Evolutionary conservation across 441 rosid genomes (phyloP).

Genomic region (Isatis lusitanica): DNA sequence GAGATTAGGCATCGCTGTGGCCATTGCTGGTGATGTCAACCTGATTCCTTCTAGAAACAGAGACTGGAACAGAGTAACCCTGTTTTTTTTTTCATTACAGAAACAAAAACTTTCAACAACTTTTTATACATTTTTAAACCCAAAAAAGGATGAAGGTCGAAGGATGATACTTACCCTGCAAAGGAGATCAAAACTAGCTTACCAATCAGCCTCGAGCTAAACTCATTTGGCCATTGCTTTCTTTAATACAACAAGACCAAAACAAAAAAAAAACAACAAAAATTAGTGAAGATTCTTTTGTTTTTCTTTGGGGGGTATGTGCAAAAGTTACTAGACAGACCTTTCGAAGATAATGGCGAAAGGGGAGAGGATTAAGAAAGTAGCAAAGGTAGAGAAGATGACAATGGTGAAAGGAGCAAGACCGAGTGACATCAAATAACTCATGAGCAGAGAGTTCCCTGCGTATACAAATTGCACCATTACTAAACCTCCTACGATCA

Average conservation of each 20-base stretch:
- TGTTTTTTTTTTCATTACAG: slow-evolving; percentile 31
- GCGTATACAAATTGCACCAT: slow-evolving; percentile 68
- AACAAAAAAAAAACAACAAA: not conserved
- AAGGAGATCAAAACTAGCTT: slow-evolving; percentile 71
- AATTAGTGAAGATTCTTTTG: not conserved
- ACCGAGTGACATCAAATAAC: slow-evolving; percentile 83
- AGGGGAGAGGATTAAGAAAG: slow-evolving; percentile 72
- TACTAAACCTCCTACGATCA: slow-evolving; percentile 61
- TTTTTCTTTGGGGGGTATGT: not conserved
- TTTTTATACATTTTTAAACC: not conserved
- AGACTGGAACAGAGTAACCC: slow-evolving; percentile 76
- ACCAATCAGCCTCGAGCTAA: slow-evolving; percentile 53
- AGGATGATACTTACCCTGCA: slow-evolving; percentile 57
- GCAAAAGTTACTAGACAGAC: slow-evolving; percentile 29
- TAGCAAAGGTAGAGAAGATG: slow-evolving; percentile 65
- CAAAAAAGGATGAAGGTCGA: too few relatives aligned
- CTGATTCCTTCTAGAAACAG: slow-evolving; percentile 74
- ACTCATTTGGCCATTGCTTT: slow-evolving; percentile 67
- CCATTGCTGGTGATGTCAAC: slow-evolving; percentile 78
- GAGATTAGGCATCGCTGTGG: slow-evolving; percentile 95
- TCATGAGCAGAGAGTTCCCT: slow-evolving; percentile 57
- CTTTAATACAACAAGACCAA: slow-evolving; percentile 42
- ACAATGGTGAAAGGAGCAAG: slow-evolving; percentile 65
- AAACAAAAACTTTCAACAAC: not conserved
- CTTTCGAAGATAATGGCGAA: slow-evolving; percentile 76